Base-by-base conservation (phyloP, 805 yeast genomes). In the Starmera quercuum region DNA sequence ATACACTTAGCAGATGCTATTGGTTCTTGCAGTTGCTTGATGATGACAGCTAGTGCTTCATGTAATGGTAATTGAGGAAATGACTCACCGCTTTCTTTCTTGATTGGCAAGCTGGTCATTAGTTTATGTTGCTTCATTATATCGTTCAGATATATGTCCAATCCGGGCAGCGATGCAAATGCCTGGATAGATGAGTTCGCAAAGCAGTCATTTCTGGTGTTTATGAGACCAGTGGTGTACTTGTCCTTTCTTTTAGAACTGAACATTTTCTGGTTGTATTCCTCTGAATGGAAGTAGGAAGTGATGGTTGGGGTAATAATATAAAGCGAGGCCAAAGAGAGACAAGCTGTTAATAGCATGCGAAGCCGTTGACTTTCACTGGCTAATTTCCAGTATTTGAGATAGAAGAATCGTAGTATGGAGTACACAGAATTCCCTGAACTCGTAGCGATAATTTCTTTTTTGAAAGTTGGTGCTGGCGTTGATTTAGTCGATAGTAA, bases 161-260 rank as follows among this genome's bases (percentile, higher is more conserved):
- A 49, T 0, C 70, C 68, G 1, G 83, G 78, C 13, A 80, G 52
- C 0, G 86, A 59, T 13, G 79, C 71, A 35, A 83, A 66, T 0
- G 88, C 92, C 54, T 90, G 98, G 14, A 92, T 50, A 1, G 88
- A 78, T 7, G 94, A 74, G 51, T 92, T 90, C 40, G 95, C 95
- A 61, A 85, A 90, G 56, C 98, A 90, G 54, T 87, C 96, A 44
- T 85, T 84, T 39, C 88, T 72, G 42, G 78, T 66, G 55, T 90
- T 92, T 44, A 78, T 68, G 29, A 90, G 62, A 3, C 97, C 97
- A 0, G 92, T 85, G 9, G 95, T 81, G 48, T 74, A 64, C 43
- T 72, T 78, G 44, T 82, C 90, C 7, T 81, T 77, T 51, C 92
- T 62, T 35, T 68, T 71, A 62, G 66, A 44, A 58, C 46, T 45